phyloP scores from a whole-genome alignment of 768 basidiomycete genomes.

The Lactifluus rugatus region DNA sequence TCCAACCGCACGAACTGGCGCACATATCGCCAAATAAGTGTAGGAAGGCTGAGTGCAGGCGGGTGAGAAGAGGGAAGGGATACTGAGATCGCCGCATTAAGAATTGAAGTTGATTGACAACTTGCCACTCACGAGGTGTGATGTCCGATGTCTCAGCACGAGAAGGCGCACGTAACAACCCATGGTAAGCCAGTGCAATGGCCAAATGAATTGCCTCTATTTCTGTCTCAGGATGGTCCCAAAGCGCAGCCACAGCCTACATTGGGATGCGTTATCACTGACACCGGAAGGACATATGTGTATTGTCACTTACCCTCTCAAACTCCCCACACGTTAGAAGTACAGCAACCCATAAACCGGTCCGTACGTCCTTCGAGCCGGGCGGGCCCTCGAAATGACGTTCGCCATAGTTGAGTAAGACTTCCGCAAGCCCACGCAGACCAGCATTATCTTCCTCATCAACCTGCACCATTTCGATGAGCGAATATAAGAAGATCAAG shows the following conservation, averaged over 20 bases:
- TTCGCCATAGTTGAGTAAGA: conserved; percentile 67
- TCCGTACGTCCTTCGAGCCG: conserved; percentile 46
- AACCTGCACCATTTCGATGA: conserved; percentile 33
- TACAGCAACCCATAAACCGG: conserved; percentile 72
- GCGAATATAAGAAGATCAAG: neutral
- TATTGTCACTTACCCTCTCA: conserved; percentile 54
- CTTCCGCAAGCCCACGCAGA: conserved; percentile 63
- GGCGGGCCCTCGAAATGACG: conserved; percentile 69
- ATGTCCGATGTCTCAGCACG: conserved; percentile 76
- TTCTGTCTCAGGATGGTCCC: conserved; percentile 79
- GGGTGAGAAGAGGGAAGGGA: conserved; percentile 56
- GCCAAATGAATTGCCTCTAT: conserved; percentile 93
- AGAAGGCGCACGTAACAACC: conserved; percentile 75
- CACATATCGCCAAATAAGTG: conserved; percentile 86
- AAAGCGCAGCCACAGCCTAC: conserved; percentile 83
- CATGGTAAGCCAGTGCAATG: conserved; percentile 87
- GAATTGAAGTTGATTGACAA: neutral
- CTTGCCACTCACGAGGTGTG: conserved; percentile 50
- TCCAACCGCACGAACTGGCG: conserved; percentile 89
- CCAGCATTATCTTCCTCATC: conserved; percentile 79
- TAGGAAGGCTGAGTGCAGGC: conserved; percentile 71
- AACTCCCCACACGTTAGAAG: conserved; percentile 91
- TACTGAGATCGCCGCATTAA: conserved; percentile 34
- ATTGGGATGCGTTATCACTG: neutral
- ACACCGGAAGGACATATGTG: neutral